phyloP scores from a whole-genome alignment of 345 rosid species.

The Geranium brycei region DNA sequence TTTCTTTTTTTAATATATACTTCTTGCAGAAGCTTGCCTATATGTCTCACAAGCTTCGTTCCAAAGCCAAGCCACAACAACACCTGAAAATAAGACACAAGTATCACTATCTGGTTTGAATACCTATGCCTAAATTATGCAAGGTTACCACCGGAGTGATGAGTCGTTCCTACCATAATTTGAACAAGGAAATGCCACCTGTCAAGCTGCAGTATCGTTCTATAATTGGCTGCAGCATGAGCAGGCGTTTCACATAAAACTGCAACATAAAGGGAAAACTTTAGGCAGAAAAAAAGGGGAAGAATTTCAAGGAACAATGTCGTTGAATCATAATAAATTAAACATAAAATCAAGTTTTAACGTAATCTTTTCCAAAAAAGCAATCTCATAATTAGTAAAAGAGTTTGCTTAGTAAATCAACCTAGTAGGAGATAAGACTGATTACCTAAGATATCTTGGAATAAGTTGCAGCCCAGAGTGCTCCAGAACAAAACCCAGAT shows the following conservation, averaged over 20 bases:
- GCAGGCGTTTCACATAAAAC: slow-evolving; percentile 39
- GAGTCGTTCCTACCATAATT: slow-evolving; percentile 28
- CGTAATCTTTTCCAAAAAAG: neutral
- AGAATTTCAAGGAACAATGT: neutral
- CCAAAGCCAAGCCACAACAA: slow-evolving; percentile 33
- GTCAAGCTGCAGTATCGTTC: slow-evolving; percentile 42
- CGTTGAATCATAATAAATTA: neutral
- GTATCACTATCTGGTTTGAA: slow-evolving; percentile 1
- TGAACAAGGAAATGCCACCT: slow-evolving; percentile 45
- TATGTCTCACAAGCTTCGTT: slow-evolving; percentile 29
- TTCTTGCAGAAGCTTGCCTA: slow-evolving; percentile 26
- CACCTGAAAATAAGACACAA: slow-evolving; percentile 22
- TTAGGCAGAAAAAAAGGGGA: neutral
- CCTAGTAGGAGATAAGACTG: neutral
- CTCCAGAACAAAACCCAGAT: slow-evolving; percentile 44
- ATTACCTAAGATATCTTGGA: slow-evolving; percentile 45
- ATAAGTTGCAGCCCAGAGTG: slow-evolving; percentile 41
- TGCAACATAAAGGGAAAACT: slow-evolving; percentile 12
- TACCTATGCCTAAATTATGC: neutral
- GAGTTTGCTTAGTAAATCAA: neutral
- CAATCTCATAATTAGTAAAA: neutral
- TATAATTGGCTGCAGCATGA: slow-evolving; percentile 43
- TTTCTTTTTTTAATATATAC: slow-evolving; percentile 13
- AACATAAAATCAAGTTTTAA: neutral
- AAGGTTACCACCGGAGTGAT: neutral